A percentile compares a stretch with the other conserved stretches of the same genome.
Evolutionary conservation across 192 early-diverging fungal species (phyloP).

Genomic region (Geosiphon pyriformis): DNA sequence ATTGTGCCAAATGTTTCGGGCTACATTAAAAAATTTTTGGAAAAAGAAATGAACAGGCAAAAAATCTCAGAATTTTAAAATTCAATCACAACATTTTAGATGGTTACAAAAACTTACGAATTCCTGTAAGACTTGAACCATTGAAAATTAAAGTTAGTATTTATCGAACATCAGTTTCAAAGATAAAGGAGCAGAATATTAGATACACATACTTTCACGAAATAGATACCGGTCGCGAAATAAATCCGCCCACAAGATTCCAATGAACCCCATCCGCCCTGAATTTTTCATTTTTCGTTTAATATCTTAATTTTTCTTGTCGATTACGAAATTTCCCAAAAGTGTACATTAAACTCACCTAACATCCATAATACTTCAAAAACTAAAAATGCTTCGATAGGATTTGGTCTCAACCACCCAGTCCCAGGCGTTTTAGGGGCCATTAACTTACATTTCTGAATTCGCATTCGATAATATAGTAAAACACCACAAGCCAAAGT

Average conservation of each 20-base stretch:
- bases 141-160: background rate
- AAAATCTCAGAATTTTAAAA: no score
- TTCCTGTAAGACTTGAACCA: background rate
- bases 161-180: background rate
- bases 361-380: background rate
- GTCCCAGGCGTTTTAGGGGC: conserved; percentile 1
- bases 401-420: conserved; percentile 12
- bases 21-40: conserved; percentile 1
- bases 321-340: no score
- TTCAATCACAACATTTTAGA: no score
- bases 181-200: background rate
- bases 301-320: no score
- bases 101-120: background rate
- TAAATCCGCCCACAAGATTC: background rate
- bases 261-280: background rate
- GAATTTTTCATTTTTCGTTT: no score
- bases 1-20: background rate
- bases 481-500: background rate
- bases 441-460: background rate
- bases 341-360: background rate
- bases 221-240: background rate
- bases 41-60: no score
- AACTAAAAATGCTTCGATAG: conserved; percentile 6
- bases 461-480: background rate
- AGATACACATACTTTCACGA: background rate